A percentile compares a stretch with the other conserved stretches of the same genome.
Conservation (phyloP, 495 filamentous ascomycete genomes). For the Neurospora sp. region DNA sequence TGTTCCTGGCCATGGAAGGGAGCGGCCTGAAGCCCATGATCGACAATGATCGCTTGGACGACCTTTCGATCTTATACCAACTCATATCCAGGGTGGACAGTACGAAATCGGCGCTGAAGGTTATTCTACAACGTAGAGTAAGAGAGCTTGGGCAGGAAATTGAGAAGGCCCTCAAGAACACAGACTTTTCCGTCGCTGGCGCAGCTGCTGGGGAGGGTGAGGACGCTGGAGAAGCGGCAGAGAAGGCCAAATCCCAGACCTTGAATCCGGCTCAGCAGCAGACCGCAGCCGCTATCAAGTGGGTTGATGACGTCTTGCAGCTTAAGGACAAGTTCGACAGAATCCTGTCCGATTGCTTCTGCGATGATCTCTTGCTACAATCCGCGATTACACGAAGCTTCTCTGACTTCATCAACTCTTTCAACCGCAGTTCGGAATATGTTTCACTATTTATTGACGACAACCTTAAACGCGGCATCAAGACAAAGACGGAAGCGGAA, state of each 20-base stretch:
- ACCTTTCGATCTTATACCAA: conserved; percentile 64
- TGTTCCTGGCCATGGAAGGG: conserved; percentile 73
- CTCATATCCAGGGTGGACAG: conserved; percentile 70
- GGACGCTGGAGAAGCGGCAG: conserved; percentile 36
- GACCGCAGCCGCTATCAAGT: conserved; percentile 79
- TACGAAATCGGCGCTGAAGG: conserved; percentile 59
- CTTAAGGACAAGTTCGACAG: conserved; percentile 86
- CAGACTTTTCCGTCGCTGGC: conserved; percentile 27
- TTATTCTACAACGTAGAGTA: conserved; percentile 60
- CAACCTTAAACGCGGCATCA: conserved; percentile 87
- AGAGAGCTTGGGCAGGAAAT: conserved; percentile 72
- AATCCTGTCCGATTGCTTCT: conserved; percentile 60
- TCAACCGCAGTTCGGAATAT: conserved; percentile 73
- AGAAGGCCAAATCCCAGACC: conserved; percentile 32
- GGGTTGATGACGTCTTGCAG: conserved; percentile 82
- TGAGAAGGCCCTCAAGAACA: conserved; percentile 53
- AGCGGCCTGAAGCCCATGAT: conserved; percentile 85
- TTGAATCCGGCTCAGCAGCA: conserved; percentile 37
- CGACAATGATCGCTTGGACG: conserved; percentile 71
- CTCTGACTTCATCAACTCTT: conserved; percentile 81
- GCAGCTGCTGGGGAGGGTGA: conserved; percentile 38
- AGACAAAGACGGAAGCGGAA: conserved; percentile 82
- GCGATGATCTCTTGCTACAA: conserved; percentile 65
- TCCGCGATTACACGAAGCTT: conserved; percentile 77
- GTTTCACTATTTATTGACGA: conserved; percentile 97